Evolutionary conservation across 148 eudicot genomes (phyloP).

Genomic region (Chenopodium formosanum): DNA sequence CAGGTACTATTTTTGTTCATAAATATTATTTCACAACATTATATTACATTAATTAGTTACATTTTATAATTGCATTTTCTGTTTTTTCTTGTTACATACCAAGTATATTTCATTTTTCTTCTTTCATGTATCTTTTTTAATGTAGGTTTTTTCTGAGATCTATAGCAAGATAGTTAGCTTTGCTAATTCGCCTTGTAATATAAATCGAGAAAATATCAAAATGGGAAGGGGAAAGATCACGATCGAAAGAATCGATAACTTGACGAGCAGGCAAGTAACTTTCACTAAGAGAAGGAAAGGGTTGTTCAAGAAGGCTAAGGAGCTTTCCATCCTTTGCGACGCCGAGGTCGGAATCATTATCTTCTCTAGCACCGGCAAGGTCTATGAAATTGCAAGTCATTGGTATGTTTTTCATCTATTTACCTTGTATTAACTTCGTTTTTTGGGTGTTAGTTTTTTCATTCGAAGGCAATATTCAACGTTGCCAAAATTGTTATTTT

Average conservation of each 20-base stretch:
- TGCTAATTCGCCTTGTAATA: too few relatives aligned
- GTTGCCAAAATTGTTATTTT: too few relatives aligned
- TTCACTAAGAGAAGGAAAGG: constrained; percentile 61
- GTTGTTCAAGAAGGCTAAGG: constrained; percentile 59
- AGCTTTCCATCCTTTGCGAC: constrained; percentile 55
- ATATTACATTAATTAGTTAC: background rate
- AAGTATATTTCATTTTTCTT: background rate
- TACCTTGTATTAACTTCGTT: background rate
- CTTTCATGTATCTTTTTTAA: too few relatives aligned
- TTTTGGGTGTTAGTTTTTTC: too few relatives aligned
- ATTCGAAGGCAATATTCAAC: background rate
- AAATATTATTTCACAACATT: background rate
- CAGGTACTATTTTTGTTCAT: background rate
- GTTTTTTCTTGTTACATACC: background rate
- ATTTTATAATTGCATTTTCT: background rate
- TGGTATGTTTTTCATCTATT: constrained; percentile 23
- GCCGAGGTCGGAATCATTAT: constrained; percentile 52
- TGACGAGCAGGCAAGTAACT: constrained; percentile 59
- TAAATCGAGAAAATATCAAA: background rate
- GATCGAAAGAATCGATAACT: constrained; percentile 54
- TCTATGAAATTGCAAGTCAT: constrained; percentile 49
- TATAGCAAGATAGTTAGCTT: background rate
- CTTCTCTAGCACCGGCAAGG: constrained; percentile 53
- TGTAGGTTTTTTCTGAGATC: background rate
- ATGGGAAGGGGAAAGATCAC: constrained; percentile 62